Evolutionary conservation across 371 early-diverging fungal genomes (phyloP).

Genomic region (Umbelopsis sp.): DNA sequence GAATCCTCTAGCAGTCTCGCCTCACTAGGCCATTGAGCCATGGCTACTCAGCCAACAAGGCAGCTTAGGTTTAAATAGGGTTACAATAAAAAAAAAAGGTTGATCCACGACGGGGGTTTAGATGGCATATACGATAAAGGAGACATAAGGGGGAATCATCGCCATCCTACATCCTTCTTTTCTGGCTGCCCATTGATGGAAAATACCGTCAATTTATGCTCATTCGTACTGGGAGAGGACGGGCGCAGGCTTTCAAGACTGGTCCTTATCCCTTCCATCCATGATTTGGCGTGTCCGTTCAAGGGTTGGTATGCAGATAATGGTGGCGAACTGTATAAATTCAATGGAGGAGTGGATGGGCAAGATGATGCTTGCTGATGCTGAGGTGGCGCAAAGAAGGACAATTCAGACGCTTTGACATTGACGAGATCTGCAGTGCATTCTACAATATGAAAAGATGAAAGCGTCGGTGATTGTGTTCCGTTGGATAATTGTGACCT

Average conservation of each 20-base stretch:
- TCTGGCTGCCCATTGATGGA: not conserved
- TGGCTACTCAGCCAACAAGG: not conserved
- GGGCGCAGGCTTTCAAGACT: constrained; percentile 3
- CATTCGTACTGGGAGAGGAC: not conserved
- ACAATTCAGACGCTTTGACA: not conserved
- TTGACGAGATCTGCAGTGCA: constrained; percentile 7
- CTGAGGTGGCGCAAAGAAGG: constrained; percentile 10
- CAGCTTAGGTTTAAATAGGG: not conserved
- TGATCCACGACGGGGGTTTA: not conserved
- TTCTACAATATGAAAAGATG: not conserved
- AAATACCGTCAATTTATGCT: constrained; percentile 3
- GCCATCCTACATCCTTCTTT: not conserved
- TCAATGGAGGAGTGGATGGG: constrained; percentile 9
- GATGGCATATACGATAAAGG: not conserved
- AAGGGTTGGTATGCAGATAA: not conserved
- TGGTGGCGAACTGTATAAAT: not conserved
- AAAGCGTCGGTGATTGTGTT: constrained; percentile 9
- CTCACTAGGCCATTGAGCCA: not conserved
- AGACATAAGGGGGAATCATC: not conserved
- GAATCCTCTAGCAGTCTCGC: not conserved
- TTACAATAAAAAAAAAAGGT: not conserved
- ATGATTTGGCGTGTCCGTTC: not conserved
- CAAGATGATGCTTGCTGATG: not conserved
- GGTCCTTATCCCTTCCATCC: constrained; percentile 5
- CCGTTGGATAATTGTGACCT: not conserved